Percentiles rank a stretch among this genome's conserved stretches.
These are phyloP conservation scores for Coemansia umbellata DNA, from an alignment of 192 early-diverging fungal species.

Conservation along the genomic window DNA sequence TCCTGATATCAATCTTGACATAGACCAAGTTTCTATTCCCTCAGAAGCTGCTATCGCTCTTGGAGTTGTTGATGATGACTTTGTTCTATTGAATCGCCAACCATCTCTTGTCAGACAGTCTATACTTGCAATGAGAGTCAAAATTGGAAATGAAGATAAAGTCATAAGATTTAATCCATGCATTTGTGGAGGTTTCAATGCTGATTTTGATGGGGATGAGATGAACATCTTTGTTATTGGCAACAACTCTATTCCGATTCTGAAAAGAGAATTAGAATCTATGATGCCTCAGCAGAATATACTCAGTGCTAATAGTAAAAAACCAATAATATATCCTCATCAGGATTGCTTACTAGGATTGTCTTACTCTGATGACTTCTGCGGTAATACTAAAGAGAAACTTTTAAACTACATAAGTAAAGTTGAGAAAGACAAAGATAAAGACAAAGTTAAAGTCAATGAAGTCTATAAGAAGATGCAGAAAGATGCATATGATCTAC, in stretches of 20 bases:
- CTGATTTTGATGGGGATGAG: constrained; percentile 18
- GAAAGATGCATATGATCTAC: constrained; percentile 1
- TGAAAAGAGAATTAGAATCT: neutral
- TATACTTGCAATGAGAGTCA: constrained; percentile 5
- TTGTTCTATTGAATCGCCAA: constrained; percentile 6
- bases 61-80: too few relatives aligned
- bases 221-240: constrained; percentile 7
- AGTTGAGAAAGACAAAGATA: neutral
- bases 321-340: constrained; percentile 6
- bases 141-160: constrained; percentile 4
- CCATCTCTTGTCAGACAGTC: constrained; percentile 9
- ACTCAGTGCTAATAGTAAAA: neutral
- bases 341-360: constrained; percentile 1
- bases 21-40: constrained; percentile 3
- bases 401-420: neutral
- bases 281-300: constrained; percentile 5
- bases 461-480: neutral
- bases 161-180: constrained; percentile 9
- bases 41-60: neutral
- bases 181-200: constrained; percentile 13
- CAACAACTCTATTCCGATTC: neutral
- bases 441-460: neutral
- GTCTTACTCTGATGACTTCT: too few relatives aligned
- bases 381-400: too few relatives aligned
- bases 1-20: constrained; percentile 2